A percentile compares a stretch with the other conserved stretches of the same genome.
Conservation (phyloP, 2,329 filamentous ascomycete genomes). For the Alternaria hordeiaustralica region DNA sequence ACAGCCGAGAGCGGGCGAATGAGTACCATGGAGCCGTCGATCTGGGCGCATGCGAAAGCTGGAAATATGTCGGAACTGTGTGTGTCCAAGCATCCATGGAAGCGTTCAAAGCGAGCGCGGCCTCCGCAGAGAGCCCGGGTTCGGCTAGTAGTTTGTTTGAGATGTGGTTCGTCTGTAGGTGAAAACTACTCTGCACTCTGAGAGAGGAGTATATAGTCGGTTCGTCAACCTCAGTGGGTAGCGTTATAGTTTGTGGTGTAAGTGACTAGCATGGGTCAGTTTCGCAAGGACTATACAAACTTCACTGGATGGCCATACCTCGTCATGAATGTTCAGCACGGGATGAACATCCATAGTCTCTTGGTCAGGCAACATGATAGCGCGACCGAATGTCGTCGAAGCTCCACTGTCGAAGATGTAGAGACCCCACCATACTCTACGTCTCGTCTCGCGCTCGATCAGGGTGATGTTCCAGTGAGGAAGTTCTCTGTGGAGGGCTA, state of each 20-base stretch:
- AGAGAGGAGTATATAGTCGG: constrained; percentile 31
- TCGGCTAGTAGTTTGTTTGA: constrained; percentile 32
- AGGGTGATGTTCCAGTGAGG: constrained; percentile 37
- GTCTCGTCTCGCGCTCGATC: constrained; percentile 32
- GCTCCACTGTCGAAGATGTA: constrained; percentile 38
- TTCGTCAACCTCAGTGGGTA: constrained; percentile 23
- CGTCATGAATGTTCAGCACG: constrained; percentile 30
- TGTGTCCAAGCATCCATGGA: constrained; percentile 28
- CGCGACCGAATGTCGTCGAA: constrained; percentile 33
- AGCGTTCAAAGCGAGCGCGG: constrained; percentile 26
- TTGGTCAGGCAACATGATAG: constrained; percentile 33
- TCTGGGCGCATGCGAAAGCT: constrained; percentile 10
- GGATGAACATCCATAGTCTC: constrained; percentile 35
- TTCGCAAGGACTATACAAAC: background rate
- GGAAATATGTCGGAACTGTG: constrained; percentile 26
- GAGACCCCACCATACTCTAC: constrained; percentile 34
- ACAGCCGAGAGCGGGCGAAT: constrained; percentile 30
- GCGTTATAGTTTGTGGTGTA: constrained; percentile 25
- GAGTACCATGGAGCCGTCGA: constrained; percentile 24
- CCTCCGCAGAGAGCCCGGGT: constrained; percentile 32
- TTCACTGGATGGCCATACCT: constrained; percentile 9
- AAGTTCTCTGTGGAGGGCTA: constrained; percentile 34
- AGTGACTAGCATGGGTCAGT: constrained; percentile 22
- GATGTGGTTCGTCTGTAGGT: constrained; percentile 33
- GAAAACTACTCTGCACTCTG: constrained; percentile 29